phyloP scores from a whole-genome alignment of 192 early-diverging fungal species.

The Mortierella claussenii region DNA sequence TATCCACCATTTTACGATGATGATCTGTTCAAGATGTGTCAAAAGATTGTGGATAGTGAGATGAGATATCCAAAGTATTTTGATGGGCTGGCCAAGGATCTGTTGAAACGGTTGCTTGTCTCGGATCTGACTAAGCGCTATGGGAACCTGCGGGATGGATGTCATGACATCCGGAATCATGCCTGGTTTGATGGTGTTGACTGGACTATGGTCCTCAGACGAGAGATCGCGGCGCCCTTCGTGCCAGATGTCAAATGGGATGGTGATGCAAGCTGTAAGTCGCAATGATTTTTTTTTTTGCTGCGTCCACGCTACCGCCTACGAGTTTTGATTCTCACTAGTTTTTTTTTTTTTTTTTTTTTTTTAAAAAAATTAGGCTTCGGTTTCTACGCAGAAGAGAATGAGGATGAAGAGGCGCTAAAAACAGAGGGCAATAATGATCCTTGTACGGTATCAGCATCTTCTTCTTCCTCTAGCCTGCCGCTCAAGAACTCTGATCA shows the following conservation, averaged over 20 bases:
- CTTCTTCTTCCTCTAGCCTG: too few relatives aligned
- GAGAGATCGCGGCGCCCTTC: slow-evolving; percentile 66
- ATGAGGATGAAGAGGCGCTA: slow-evolving; percentile 2
- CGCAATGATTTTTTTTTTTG: background rate
- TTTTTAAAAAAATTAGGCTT: slow-evolving; percentile 20
- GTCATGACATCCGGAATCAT: slow-evolving; percentile 72
- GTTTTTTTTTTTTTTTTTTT: slow-evolving; percentile 4
- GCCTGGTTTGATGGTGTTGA: slow-evolving; percentile 73
- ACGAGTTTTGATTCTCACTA: background rate
- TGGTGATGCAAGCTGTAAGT: slow-evolving; percentile 63
- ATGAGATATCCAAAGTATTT: slow-evolving; percentile 79
- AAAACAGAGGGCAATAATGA: background rate
- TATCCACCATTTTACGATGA: slow-evolving; percentile 81
- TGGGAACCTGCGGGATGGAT: slow-evolving; percentile 80
- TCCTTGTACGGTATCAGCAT: background rate
- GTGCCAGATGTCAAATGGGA: slow-evolving; percentile 65
- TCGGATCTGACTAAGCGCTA: slow-evolving; percentile 81
- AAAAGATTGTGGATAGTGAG: slow-evolving; percentile 78
- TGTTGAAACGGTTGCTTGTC: slow-evolving; percentile 75
- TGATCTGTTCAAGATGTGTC: slow-evolving; percentile 77
- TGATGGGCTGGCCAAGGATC: slow-evolving; percentile 77
- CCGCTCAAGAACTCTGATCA: background rate
- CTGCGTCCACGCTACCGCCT: background rate
- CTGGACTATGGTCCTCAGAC: slow-evolving; percentile 66
- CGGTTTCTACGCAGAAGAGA: slow-evolving; percentile 46